A percentile compares a stretch with the other conserved stretches of the same genome.
These are phyloP conservation scores for Epichloe festucae DNA, from an alignment of 2,329 filamentous ascomycete species.

Conservation along the genomic window DNA sequence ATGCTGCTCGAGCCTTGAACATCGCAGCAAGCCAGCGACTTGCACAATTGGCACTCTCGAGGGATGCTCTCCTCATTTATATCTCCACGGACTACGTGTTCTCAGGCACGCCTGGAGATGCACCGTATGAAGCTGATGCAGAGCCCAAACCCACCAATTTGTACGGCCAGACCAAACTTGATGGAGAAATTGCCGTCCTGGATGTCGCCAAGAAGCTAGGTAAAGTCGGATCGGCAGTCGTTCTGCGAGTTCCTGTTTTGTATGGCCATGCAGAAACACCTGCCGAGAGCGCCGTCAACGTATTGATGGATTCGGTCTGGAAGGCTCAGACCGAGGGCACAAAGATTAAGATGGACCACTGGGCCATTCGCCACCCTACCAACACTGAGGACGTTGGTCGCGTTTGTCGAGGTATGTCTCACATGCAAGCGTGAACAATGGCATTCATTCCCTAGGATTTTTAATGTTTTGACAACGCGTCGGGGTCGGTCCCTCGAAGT, in stretches of 20 bases:
- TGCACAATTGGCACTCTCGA: conserved; percentile 49
- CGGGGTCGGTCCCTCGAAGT: not conserved
- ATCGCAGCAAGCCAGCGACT: conserved; percentile 56
- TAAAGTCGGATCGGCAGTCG: conserved; percentile 45
- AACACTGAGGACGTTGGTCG: conserved; percentile 79
- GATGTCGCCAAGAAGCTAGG: conserved; percentile 38
- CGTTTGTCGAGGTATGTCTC: conserved; percentile 49
- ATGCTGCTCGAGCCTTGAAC: conserved; percentile 61
- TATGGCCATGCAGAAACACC: conserved; percentile 64
- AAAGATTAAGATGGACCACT: conserved; percentile 70
- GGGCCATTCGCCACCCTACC: conserved; percentile 72
- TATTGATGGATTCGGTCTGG: conserved; percentile 63
- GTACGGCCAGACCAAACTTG: conserved; percentile 51
- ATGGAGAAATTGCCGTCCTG: conserved; percentile 52
- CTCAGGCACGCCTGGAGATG: conserved; percentile 60
- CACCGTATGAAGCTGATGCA: conserved; percentile 61
- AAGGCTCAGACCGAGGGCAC: conserved; percentile 53
- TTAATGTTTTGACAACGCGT: not conserved
- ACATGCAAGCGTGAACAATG: not conserved
- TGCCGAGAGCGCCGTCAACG: conserved; percentile 71
- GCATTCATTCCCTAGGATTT: not conserved
- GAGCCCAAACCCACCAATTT: conserved; percentile 60
- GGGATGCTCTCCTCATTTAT: conserved; percentile 55
- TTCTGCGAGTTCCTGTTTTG: conserved; percentile 70
- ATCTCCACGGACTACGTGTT: conserved; percentile 80